phyloP scores from a whole-genome alignment of 805 yeast species.

The Kazachstania taianensis region DNA sequence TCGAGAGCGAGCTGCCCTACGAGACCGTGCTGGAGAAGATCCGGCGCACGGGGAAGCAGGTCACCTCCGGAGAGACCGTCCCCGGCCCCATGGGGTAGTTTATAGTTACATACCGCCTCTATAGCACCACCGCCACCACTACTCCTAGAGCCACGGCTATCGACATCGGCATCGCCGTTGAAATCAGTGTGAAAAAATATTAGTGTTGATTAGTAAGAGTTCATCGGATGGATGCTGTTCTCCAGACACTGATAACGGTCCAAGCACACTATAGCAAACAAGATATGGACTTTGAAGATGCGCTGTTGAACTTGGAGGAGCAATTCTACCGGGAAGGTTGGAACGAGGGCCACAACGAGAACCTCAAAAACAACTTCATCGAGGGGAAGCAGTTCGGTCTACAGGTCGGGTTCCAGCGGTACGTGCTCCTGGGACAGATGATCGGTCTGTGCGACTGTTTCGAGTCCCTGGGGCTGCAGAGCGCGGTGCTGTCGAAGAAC shows the following conservation, averaged over 20 bases:
- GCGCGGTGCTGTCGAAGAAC: conserved; percentile 13
- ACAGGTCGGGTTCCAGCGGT: conserved; percentile 68
- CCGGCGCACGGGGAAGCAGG: conserved; percentile 83
- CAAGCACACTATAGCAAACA: no score
- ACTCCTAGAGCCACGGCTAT: no score
- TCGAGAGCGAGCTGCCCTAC: conserved; percentile 53
- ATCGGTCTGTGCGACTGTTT: conserved; percentile 39
- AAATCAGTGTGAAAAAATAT: no score
- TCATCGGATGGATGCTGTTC: no score
- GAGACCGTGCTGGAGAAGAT: conserved; percentile 76
- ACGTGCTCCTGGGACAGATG: conserved; percentile 59
- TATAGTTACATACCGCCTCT: no score
- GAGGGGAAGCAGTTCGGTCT: conserved; percentile 85
- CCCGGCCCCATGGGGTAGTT: no score
- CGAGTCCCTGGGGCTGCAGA: conserved; percentile 20
- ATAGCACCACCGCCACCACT: no score
- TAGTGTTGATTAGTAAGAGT: no score
- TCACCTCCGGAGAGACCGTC: conserved; percentile 45
- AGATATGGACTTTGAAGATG: conserved; percentile 44
- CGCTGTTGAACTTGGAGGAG: conserved; percentile 47
- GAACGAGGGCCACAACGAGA: conserved; percentile 56
- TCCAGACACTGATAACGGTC: no score
- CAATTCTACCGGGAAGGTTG: conserved; percentile 58
- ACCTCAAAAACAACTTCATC: conserved; percentile 44
- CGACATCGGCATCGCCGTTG: no score